Evolutionary conservation across 306 rosid genomes (phyloP).

Genomic region (Biancaea sappan): DNA sequence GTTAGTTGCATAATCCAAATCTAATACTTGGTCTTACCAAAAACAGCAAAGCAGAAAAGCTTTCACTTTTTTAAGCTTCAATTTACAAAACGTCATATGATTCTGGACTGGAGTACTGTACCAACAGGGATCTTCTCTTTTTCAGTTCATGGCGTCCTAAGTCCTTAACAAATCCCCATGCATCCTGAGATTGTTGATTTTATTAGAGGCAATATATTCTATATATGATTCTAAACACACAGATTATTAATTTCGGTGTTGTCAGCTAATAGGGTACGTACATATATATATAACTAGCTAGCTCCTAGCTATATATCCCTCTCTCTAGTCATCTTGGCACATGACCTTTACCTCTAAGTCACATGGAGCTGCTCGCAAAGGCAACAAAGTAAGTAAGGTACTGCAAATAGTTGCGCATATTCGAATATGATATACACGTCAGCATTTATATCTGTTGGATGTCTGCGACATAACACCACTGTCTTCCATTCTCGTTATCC

Average conservation of each 20-base stretch:
- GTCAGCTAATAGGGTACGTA: background rate
- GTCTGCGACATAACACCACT: background rate
- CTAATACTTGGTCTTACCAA: constrained; percentile 1
- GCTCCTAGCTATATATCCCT: no score
- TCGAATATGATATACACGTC: constrained; percentile 25
- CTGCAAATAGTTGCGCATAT: background rate
- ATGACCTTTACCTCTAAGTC: constrained; percentile 12
- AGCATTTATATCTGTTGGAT: constrained; percentile 2
- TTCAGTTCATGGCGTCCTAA: background rate
- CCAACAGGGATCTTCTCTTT: background rate
- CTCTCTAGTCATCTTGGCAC: constrained; percentile 20
- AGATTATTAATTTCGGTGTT: no score
- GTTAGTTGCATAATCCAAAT: background rate
- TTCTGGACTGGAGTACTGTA: background rate
- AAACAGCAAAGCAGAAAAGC: background rate
- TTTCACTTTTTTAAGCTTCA: background rate
- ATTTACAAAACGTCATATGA: background rate
- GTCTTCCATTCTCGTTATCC: background rate
- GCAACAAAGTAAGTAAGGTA: background rate
- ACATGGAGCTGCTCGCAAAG: constrained; percentile 26
- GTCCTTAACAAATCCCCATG: background rate
- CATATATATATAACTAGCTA: no score
- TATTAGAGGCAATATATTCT: no score
- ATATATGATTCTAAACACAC: no score
- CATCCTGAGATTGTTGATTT: background rate